A percentile compares a stretch with the other conserved stretches of the same genome.
Evolutionary conservation across 2,329 filamentous ascomycete genomes (phyloP).

Genomic region (Xylaria sp.): DNA sequence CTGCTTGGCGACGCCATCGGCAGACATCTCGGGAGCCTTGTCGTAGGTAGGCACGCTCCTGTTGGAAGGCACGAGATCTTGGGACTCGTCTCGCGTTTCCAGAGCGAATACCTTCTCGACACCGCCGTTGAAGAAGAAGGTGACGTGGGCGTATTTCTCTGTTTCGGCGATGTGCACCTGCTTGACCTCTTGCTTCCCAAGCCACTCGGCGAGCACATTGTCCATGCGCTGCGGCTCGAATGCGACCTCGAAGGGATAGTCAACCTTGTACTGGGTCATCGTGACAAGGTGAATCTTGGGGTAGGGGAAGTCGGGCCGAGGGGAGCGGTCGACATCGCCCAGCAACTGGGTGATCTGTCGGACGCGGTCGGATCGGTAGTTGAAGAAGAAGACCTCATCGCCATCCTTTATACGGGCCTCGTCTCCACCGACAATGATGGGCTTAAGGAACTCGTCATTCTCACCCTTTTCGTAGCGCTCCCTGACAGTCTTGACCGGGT

Average conservation of each 20-base stretch:
- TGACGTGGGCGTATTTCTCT: constrained; percentile 99
- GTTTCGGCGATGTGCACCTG: constrained; percentile 98
- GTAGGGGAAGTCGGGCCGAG: constrained; percentile 90
- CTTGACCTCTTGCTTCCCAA: constrained; percentile 86
- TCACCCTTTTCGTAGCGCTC: constrained; percentile 88
- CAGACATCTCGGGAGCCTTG: constrained; percentile 94
- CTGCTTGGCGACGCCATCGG: constrained; percentile 88
- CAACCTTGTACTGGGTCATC: constrained; percentile 98
- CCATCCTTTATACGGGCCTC: constrained; percentile 88
- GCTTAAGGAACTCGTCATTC: constrained; percentile 98
- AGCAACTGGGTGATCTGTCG: constrained; percentile 96
- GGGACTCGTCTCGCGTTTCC: constrained; percentile 86
- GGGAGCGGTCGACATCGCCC: constrained; percentile 90
- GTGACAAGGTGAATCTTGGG: constrained; percentile 92
- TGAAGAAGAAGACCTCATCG: constrained; percentile 99
- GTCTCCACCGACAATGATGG: constrained; percentile 91
- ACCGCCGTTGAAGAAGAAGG: constrained; percentile 99
- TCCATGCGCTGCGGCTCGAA: constrained; percentile 96
- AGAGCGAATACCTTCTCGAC: constrained; percentile 95
- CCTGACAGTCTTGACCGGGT: constrained; percentile 87
- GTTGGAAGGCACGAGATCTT: constrained; percentile 85
- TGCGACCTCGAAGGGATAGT: constrained; percentile 91
- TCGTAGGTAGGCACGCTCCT: constrained; percentile 94
- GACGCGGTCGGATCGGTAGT: constrained; percentile 98
- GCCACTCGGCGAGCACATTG: constrained; percentile 97